Evolutionary conservation across 768 basidiomycete genomes (phyloP).

Genomic region (Russula dissimulans): DNA sequence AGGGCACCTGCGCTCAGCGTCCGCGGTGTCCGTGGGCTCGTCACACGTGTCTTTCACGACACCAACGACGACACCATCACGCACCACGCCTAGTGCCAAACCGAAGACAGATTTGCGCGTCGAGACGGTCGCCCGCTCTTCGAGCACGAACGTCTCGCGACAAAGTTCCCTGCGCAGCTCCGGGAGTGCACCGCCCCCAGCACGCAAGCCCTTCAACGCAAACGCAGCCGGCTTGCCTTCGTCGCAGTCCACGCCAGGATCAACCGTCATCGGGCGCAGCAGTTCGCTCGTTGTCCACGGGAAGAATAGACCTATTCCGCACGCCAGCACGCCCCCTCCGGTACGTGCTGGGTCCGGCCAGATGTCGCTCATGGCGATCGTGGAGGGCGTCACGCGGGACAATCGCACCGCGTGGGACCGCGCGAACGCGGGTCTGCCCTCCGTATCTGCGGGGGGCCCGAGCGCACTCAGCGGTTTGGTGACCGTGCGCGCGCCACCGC

Average conservation of each 20-base stretch:
- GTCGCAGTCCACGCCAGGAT: not conserved
- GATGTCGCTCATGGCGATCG: conserved; percentile 49
- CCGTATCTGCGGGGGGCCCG: not conserved
- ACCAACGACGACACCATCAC: not conserved
- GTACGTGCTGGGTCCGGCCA: conserved; percentile 26
- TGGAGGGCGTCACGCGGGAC: conserved; percentile 46
- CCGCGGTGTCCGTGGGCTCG: not conserved
- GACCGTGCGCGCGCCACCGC: conserved; percentile 12
- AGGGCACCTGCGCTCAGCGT: not conserved
- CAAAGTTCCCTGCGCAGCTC: conserved; percentile 5
- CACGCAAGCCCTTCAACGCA: not conserved
- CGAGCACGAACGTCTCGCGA: conserved; percentile 5
- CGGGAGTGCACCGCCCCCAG: not conserved
- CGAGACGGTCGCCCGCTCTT: conserved; percentile 7
- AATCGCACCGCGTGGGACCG: conserved; percentile 27
- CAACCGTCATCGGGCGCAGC: not conserved
- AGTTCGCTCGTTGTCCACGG: not conserved
- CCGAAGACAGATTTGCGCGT: conserved; percentile 6
- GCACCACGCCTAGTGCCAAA: not conserved
- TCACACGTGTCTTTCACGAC: not conserved
- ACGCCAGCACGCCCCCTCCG: not conserved
- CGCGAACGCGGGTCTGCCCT: not conserved
- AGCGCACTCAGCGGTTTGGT: not conserved
- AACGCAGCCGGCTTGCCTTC: not conserved
- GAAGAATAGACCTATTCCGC: not conserved